Evolutionary conservation across 352 stramenopile species (phyloP).

Genomic region (Phytophthora sansomeana): DNA sequence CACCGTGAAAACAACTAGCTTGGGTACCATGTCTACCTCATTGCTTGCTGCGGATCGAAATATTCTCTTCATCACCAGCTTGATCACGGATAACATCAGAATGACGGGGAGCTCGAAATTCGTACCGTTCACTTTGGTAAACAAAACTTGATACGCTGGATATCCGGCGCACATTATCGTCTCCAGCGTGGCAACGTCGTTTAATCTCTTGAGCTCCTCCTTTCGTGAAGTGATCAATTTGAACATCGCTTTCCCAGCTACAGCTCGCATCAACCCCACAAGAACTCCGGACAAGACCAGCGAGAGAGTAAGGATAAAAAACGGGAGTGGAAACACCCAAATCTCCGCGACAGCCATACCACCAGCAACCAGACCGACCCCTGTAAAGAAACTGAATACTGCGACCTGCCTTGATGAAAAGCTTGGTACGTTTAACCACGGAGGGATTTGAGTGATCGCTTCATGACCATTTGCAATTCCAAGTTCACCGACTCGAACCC

Average conservation of each 20-base stretch:
- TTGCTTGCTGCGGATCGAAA: slow-evolving; percentile 3
- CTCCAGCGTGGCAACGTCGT: not conserved
- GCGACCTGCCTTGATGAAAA: slow-evolving; percentile 1
- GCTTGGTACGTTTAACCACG: slow-evolving; percentile 6
- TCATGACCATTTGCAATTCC: slow-evolving; percentile 5
- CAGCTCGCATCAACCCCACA: not conserved
- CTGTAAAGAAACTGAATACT: not conserved
- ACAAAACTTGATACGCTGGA: slow-evolving; percentile 9
- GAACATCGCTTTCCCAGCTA: not conserved
- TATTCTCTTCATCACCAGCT: slow-evolving; percentile 3
- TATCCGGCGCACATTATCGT: slow-evolving; percentile 11
- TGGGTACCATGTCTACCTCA: slow-evolving; percentile 20
- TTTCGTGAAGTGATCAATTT: not conserved
- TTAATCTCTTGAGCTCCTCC: not conserved
- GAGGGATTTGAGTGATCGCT: not conserved
- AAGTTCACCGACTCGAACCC: not conserved
- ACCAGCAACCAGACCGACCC: not conserved
- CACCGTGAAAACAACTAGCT: slow-evolving; percentile 17
- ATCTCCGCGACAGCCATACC: not conserved
- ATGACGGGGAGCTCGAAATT: slow-evolving; percentile 15
- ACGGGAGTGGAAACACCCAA: slow-evolving; percentile 25
- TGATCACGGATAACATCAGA: slow-evolving; percentile 7
- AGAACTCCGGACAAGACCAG: not conserved
- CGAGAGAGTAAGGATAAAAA: slow-evolving; percentile 7
- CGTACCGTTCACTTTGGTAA: not conserved